These are phyloP conservation scores for Waltiozyma solani DNA, from an alignment of 1,139 yeast species.

Conservation along the genomic window DNA sequence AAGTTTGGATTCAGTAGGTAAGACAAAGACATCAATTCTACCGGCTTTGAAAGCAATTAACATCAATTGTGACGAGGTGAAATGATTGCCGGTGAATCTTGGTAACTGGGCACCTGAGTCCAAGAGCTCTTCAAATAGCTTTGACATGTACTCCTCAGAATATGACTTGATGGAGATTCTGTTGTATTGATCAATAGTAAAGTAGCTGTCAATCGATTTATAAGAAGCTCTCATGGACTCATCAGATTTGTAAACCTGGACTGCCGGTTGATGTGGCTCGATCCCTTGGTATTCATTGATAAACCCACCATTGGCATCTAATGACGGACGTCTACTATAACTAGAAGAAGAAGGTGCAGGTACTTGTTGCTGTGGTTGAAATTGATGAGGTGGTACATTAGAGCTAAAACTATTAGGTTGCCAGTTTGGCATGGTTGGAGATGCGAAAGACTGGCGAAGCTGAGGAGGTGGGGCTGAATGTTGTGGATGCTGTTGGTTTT, in stretches of 20 bases:
- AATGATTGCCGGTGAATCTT: constrained; percentile 11
- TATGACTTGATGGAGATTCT: constrained; percentile 14
- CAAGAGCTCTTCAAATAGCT: constrained; percentile 8
- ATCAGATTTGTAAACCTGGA: constrained; percentile 10
- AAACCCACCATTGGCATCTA: constrained; percentile 7
- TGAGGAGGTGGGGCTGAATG: too few relatives aligned
- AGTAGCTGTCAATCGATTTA: constrained; percentile 15
- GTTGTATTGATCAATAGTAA: constrained; percentile 15
- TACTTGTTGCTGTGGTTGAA: constrained; percentile 1
- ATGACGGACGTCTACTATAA: constrained; percentile 17
- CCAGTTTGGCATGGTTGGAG: too few relatives aligned
- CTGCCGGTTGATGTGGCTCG: not conserved
- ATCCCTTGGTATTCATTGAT: constrained; percentile 1
- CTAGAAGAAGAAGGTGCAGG: constrained; percentile 1
- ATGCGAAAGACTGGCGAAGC: too few relatives aligned
- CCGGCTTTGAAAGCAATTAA: constrained; percentile 83
- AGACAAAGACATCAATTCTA: constrained; percentile 72
- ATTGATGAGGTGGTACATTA: constrained; percentile 5
- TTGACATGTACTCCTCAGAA: constrained; percentile 5
- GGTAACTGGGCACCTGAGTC: constrained; percentile 13
- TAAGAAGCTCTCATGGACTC: constrained; percentile 11
- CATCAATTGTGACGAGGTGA: constrained; percentile 36
- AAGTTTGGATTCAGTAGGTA: constrained; percentile 44
- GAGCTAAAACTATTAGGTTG: constrained; percentile 3
- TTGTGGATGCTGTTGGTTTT: not conserved